These are phyloP conservation scores for Colletotrichum sp. DNA, from an alignment of 2,329 filamentous ascomycete species.

Conservation along the genomic window DNA sequence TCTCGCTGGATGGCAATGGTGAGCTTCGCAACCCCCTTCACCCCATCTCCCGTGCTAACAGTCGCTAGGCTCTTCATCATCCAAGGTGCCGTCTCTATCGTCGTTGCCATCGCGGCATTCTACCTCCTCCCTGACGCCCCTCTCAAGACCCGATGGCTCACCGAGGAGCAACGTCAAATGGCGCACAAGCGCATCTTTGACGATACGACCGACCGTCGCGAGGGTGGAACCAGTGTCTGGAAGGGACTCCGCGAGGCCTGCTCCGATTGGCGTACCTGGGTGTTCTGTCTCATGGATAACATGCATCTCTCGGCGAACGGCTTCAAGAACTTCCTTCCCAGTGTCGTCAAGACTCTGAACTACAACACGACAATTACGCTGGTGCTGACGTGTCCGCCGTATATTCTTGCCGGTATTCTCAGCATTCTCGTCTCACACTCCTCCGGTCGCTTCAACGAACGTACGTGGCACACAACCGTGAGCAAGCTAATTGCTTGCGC, in stretches of 20 bases:
- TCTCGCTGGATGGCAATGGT: slow-evolving; percentile 49
- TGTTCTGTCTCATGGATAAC: slow-evolving; percentile 56
- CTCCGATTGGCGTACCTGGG: slow-evolving; percentile 51
- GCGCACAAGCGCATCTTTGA: slow-evolving; percentile 36
- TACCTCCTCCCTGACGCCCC: slow-evolving; percentile 45
- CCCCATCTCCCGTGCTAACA: not conserved
- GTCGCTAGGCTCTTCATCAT: slow-evolving; percentile 42
- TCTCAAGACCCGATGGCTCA: slow-evolving; percentile 40
- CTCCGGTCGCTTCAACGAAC: slow-evolving; percentile 51
- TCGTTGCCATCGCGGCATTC: slow-evolving; percentile 36
- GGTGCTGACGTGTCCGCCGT: slow-evolving; percentile 52
- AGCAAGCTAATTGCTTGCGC: slow-evolving; percentile 45
- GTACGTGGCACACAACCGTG: slow-evolving; percentile 52
- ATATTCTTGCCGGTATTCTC: slow-evolving; percentile 41
- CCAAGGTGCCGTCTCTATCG: slow-evolving; percentile 40
- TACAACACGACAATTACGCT: slow-evolving; percentile 49
- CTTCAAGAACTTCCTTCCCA: slow-evolving; percentile 41
- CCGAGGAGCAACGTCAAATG: slow-evolving; percentile 45
- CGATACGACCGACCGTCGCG: slow-evolving; percentile 36
- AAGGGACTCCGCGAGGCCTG: slow-evolving; percentile 48
- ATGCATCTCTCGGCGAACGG: slow-evolving; percentile 54
- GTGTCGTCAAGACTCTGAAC: slow-evolving; percentile 46
- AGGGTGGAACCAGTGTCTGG: slow-evolving; percentile 40
- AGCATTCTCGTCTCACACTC: slow-evolving; percentile 42
- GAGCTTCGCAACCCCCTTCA: not conserved